A percentile compares a stretch with the other conserved stretches of the same genome.
phyloP scores from a whole-genome alignment of 148 eudicot species.

The Rhododendron vialii region DNA sequence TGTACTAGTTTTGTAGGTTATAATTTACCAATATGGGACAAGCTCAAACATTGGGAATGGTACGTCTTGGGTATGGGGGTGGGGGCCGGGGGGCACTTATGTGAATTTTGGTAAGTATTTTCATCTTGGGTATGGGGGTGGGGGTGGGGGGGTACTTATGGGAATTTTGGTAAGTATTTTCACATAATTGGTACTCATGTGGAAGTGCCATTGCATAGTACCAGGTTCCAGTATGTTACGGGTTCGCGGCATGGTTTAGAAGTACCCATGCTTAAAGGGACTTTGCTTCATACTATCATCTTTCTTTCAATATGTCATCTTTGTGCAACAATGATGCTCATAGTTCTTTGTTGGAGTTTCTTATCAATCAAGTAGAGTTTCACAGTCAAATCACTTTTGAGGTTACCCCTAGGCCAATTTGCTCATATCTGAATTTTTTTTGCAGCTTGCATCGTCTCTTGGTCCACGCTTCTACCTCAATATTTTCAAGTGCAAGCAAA shows the following conservation, averaged over 20 bases:
- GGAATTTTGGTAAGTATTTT: background rate
- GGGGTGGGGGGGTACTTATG: background rate
- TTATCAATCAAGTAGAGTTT: background rate
- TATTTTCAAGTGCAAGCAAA: constrained; percentile 96
- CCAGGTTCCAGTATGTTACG: background rate
- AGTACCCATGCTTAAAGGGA: background rate
- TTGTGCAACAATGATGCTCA: background rate
- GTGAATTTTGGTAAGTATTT: background rate
- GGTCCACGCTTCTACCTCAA: constrained; percentile 92
- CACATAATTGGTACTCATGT: background rate
- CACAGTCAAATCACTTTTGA: background rate
- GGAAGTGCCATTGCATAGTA: background rate
- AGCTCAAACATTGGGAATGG: background rate
- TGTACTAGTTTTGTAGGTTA: background rate
- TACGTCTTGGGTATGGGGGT: background rate
- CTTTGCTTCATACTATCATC: background rate
- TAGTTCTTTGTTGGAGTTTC: background rate
- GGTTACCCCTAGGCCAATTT: background rate
- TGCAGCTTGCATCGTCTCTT: constrained; percentile 97
- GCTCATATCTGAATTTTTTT: constrained; percentile 2
- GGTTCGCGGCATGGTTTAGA: background rate
- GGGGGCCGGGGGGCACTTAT: too few species aligned
- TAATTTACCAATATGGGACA: background rate
- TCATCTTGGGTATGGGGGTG: background rate
- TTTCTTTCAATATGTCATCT: background rate